phyloP scores from a whole-genome alignment of 805 yeast genomes.

The Candida odintsovae region DNA sequence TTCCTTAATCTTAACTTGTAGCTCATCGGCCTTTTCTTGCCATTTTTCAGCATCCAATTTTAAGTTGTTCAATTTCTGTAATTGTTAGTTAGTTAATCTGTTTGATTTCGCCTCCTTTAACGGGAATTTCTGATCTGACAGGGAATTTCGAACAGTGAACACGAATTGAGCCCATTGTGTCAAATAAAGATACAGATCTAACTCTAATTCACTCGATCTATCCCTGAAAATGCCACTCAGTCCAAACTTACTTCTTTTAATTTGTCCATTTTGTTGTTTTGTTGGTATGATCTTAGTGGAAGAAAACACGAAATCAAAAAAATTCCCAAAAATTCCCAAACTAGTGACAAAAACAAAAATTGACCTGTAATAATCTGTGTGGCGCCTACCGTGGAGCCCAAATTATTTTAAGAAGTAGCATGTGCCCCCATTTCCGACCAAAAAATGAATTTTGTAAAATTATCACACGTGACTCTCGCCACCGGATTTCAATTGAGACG shows the following conservation, averaged over 20 bases:
- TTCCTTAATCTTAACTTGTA: constrained; percentile 71
- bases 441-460: too few species aligned
- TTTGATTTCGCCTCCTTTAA: constrained; percentile 1
- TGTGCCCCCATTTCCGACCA: not conserved
- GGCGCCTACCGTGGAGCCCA: too few species aligned
- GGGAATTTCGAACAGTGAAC: not conserved
- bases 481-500: not conserved
- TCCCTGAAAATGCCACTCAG: not conserved
- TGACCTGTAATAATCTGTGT: not conserved
- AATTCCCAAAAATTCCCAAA: constrained; percentile 1
- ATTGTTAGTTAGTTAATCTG: not conserved
- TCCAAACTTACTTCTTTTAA: constrained; percentile 20
- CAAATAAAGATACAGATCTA: not conserved
- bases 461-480: not conserved
- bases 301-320: not conserved
- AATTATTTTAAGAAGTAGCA: too few species aligned
- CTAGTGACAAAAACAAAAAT: not conserved
- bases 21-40: constrained; percentile 94
- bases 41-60: constrained; percentile 94
- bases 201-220: not conserved
- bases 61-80: constrained; percentile 77
- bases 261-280: constrained; percentile 16
- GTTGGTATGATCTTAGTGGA: not conserved
- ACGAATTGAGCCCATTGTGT: too few species aligned
- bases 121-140: not conserved